phyloP scores from a whole-genome alignment of 768 basidiomycete species.

The Collybia mongolica region DNA sequence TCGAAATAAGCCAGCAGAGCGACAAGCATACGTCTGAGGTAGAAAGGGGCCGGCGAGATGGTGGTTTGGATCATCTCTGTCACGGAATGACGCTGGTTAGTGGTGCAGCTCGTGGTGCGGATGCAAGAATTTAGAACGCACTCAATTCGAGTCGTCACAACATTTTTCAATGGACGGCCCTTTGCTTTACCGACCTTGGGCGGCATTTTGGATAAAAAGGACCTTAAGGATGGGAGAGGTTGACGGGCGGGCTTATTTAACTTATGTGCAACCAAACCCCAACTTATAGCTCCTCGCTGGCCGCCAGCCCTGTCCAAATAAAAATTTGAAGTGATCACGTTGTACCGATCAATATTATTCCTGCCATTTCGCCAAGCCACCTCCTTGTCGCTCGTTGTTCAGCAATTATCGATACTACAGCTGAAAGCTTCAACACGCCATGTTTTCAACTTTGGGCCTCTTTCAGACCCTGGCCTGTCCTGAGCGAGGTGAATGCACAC shows the following conservation, averaged over 20 bases:
- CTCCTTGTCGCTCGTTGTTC: background rate
- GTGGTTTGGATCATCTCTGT: constrained; percentile 54
- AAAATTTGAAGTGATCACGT: too few relatives aligned
- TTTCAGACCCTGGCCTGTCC: constrained; percentile 67
- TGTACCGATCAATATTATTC: background rate
- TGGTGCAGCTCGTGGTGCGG: background rate
- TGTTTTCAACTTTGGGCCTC: constrained; percentile 64
- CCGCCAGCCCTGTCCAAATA: too few relatives aligned
- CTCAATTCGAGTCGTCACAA: constrained; percentile 24
- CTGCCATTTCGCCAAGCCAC: background rate
- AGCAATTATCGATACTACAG: background rate
- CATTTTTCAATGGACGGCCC: background rate
- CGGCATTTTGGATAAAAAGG: background rate
- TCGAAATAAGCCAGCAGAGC: background rate
- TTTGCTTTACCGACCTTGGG: constrained; percentile 1
- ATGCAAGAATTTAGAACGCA: constrained; percentile 14
- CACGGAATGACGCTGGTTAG: constrained; percentile 4
- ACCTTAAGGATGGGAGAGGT: too few relatives aligned
- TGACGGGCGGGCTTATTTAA: too few relatives aligned
- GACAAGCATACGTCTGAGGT: constrained; percentile 54
- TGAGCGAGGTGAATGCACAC: constrained; percentile 42
- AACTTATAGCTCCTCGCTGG: too few relatives aligned
- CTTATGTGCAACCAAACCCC: too few relatives aligned
- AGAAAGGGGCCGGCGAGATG: constrained; percentile 64
- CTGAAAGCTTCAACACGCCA: constrained; percentile 18